Conservation (phyloP, 2,329 filamentous ascomycete species). For the Akanthomyces uredinophilus region DNA sequence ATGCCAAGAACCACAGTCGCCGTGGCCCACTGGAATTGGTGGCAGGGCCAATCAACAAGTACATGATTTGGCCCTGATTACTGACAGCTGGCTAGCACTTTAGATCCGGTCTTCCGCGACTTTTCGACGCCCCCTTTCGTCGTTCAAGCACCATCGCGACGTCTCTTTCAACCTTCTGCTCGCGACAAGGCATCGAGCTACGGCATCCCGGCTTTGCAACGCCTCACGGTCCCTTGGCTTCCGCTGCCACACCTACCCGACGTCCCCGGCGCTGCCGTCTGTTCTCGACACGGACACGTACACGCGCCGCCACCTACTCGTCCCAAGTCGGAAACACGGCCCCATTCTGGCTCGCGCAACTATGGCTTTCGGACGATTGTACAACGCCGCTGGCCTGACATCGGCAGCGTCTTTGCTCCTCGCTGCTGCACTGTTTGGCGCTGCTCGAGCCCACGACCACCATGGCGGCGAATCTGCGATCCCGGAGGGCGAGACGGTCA, state of each 20-base stretch:
- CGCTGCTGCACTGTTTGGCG: slow-evolving; percentile 17
- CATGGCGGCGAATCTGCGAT: slow-evolving; percentile 46
- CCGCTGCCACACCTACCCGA: not conserved
- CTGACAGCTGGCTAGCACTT: not conserved
- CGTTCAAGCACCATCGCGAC: not conserved
- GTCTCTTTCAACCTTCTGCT: not conserved
- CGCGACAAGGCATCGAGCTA: not conserved
- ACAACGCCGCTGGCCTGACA: slow-evolving; percentile 1
- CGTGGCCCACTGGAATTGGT: not conserved
- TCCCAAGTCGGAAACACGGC: not conserved
- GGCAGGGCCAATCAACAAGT: slow-evolving; percentile 5
- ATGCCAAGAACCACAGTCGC: not conserved
- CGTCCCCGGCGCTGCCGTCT: not conserved
- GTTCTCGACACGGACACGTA: not conserved
- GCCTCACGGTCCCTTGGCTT: not conserved
- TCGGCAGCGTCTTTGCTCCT: not conserved
- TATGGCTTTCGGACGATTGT: slow-evolving; percentile 1
- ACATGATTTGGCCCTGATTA: slow-evolving; percentile 5
- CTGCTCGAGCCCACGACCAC: slow-evolving; percentile 43
- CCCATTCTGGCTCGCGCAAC: not conserved
- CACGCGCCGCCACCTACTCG: not conserved
- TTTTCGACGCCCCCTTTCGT: not conserved
- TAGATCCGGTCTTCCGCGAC: slow-evolving; percentile 3
- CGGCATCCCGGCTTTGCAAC: not conserved
- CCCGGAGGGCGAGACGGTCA: slow-evolving; percentile 63